Base-by-base conservation (phyloP, 1,284 basidiomycete species). In the Boletus calvinii region DNA sequence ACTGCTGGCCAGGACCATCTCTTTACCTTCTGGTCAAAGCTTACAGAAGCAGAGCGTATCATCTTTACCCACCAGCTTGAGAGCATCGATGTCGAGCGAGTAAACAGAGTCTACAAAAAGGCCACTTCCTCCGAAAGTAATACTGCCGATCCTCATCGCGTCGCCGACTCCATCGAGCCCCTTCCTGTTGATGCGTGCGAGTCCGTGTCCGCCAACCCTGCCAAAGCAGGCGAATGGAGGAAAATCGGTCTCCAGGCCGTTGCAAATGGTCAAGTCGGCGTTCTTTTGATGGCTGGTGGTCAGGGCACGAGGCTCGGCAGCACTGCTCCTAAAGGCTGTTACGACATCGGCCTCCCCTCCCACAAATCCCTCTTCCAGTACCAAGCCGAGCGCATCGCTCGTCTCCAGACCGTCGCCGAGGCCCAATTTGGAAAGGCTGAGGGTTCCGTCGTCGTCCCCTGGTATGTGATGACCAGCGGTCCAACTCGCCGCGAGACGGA, bases 381-480 rank as follows among this genome's bases (percentile, higher is more conserved):
- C 62, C 97, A 99, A 73, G 97, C 95, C 5, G 94, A 97, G 73
- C 84, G 96, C 47, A 98, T 99, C 68, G 77, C 79, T 46, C 83
- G 87, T 53, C 75, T 99, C 47, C 90, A 96, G 72, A 72, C 73
- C 29, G 71, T 98, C 43, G 95, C 94, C 0, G 83, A 83, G 63
- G 62, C 74, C 52, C 74, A 79, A 46, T 73, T 68, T 45, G 75
- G 77, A 50, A 83, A 81, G 62, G 69, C 79, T 22, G 68, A 74
- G 13, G 82, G 80, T 44, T 79, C 81, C 3, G 84, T 88, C 48
- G 72, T 81, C 52, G 84, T 98, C 56, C 90, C 85, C 47, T 99
- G 97, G 97, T 99, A 98, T 76, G 85, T 99, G 66, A 99, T 99
- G 97, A 99, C 96, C 53, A 94, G 92, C 65, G 95, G 95, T 15